Conservation (phyloP, 495 filamentous ascomycete genomes). For the Penicillium tannophilum region DNA sequence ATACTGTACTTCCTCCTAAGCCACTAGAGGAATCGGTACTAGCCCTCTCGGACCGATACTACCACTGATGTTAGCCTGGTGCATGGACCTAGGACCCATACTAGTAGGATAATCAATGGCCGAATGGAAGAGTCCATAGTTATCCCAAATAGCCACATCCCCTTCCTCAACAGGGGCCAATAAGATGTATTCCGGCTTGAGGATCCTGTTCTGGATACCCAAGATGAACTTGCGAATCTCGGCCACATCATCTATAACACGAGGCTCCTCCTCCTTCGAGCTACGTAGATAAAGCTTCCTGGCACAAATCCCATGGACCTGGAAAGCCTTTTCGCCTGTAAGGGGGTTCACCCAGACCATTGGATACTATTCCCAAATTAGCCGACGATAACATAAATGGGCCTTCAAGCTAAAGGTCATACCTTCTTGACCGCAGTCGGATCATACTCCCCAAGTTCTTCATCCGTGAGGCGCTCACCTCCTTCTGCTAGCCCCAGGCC, state of each 20-base stretch:
- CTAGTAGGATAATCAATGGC: conserved; percentile 36
- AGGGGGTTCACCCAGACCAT: conserved; percentile 45
- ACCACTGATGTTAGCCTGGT: conserved; percentile 36
- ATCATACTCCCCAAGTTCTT: conserved; percentile 37
- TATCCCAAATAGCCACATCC: conserved; percentile 38
- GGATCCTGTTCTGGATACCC: neutral
- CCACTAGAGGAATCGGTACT: conserved; percentile 11
- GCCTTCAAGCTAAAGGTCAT: neutral
- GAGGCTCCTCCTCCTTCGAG: neutral
- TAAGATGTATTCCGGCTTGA: neutral
- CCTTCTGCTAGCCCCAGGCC: conserved; percentile 38
- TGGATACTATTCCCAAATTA: conserved; percentile 24
- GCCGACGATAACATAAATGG: neutral
- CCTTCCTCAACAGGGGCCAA: conserved; percentile 29
- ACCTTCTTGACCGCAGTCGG: conserved; percentile 33
- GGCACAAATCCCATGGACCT: conserved; percentile 25
- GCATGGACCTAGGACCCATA: conserved; percentile 37
- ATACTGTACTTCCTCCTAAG: neutral
- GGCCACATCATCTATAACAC: neutral
- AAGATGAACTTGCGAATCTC: neutral
- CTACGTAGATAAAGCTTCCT: conserved; percentile 8
- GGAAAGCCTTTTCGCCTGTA: conserved; percentile 29
- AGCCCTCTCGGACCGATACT: conserved; percentile 19
- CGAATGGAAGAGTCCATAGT: conserved; percentile 37
- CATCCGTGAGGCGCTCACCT: conserved; percentile 33